Conservation (phyloP, 257 asterid species). For the Solanum phureja region DNA sequence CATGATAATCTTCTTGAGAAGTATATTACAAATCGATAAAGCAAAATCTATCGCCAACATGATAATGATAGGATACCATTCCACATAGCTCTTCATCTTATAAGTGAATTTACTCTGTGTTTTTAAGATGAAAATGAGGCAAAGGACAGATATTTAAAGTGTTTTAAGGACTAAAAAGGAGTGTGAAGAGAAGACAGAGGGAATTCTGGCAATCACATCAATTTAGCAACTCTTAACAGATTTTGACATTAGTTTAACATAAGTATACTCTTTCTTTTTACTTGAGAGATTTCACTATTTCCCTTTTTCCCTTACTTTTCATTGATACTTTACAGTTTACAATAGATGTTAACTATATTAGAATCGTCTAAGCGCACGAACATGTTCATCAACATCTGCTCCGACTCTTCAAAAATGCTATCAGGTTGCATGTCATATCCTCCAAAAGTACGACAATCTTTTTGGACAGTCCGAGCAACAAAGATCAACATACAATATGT, state of each 20-base stretch:
- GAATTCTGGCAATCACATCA: neutral
- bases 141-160: neutral
- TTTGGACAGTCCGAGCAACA: neutral
- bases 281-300: neutral
- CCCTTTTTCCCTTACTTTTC: neutral
- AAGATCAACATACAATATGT: neutral
- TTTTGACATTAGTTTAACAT: neutral
- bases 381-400: neutral
- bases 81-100: slow-evolving; percentile 23
- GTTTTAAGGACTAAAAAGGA: neutral
- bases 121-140: neutral
- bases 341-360: neutral
- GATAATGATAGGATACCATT: slow-evolving; percentile 46
- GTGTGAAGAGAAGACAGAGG: neutral
- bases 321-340: neutral
- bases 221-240: neutral
- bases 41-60: slow-evolving; percentile 44
- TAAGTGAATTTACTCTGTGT: neutral
- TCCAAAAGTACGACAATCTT: neutral
- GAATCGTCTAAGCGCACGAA: neutral
- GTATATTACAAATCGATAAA: slow-evolving; percentile 55
- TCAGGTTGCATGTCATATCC: neutral
- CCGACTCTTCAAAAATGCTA: neutral
- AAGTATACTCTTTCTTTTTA: neutral
- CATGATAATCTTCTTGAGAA: slow-evolving; percentile 41